Conservation (phyloP, 2,329 filamentous ascomycete species). For the Immersiporthe knoxdaviesiana region DNA sequence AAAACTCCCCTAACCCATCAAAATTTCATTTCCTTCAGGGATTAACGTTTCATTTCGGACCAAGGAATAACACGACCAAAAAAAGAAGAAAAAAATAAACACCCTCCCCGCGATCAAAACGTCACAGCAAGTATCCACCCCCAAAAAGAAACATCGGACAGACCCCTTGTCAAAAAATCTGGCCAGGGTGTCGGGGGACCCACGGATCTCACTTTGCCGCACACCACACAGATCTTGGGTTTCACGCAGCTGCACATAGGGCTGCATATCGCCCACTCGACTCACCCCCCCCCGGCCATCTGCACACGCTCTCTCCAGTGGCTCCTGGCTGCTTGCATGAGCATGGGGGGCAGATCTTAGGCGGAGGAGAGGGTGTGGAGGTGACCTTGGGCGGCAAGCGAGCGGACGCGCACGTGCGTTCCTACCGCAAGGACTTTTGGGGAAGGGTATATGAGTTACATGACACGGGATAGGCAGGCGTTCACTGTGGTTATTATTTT, state of each 20-base stretch:
- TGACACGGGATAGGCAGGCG: slow-evolving; percentile 4
- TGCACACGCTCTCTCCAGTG: slow-evolving; percentile 27
- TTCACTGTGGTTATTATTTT: slow-evolving; percentile 2
- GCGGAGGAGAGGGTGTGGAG: slow-evolving; percentile 14
- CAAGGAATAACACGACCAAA: neutral
- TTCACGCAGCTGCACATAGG: slow-evolving; percentile 26
- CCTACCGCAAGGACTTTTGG: slow-evolving; percentile 15
- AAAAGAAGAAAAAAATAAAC: neutral
- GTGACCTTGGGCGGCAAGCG: slow-evolving; percentile 29
- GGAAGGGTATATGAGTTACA: slow-evolving; percentile 7
- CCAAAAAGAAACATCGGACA: neutral
- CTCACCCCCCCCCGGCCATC: slow-evolving; percentile 20
- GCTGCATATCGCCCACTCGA: slow-evolving; percentile 28
- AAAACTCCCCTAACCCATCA: slow-evolving; percentile 30
- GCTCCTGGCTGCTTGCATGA: slow-evolving; percentile 18
- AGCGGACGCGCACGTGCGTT: slow-evolving; percentile 16
- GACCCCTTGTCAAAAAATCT: neutral
- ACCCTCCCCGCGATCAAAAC: slow-evolving; percentile 3
- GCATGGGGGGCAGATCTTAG: slow-evolving; percentile 8
- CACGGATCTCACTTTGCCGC: slow-evolving; percentile 14
- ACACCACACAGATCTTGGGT: slow-evolving; percentile 25
- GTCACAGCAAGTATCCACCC: slow-evolving; percentile 15
- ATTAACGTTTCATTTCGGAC: slow-evolving; percentile 15
- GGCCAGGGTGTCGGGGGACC: neutral
- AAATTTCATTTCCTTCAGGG: slow-evolving; percentile 14